These are phyloP conservation scores for Nakazawaea ambrosiae DNA, from an alignment of 805 yeast genomes.

Conservation along the genomic window DNA sequence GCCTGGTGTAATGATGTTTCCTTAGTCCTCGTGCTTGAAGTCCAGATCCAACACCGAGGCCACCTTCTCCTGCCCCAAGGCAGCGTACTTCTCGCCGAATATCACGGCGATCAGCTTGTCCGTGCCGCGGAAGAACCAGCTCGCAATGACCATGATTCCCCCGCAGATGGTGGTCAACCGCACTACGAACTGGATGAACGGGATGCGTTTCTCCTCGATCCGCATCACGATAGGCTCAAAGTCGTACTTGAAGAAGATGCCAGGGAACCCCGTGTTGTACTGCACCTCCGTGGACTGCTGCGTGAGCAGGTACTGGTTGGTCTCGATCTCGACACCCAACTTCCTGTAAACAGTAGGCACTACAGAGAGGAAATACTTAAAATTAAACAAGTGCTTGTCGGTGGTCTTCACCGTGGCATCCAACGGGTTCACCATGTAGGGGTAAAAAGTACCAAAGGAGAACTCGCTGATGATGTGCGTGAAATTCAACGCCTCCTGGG, in stretches of 20 bases:
- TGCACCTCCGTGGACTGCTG: slow-evolving; percentile 25
- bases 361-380: slow-evolving; percentile 64
- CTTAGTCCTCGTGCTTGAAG: background rate
- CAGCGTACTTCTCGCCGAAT: slow-evolving; percentile 52
- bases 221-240: slow-evolving; percentile 80
- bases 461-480: slow-evolving; percentile 82
- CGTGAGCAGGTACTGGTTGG: slow-evolving; percentile 79
- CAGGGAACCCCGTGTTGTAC: slow-evolving; percentile 43
- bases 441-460: slow-evolving; percentile 87
- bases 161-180: slow-evolving; percentile 78
- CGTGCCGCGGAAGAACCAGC: slow-evolving; percentile 52
- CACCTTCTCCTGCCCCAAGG: slow-evolving; percentile 38
- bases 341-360: slow-evolving; percentile 77
- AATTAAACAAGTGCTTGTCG: slow-evolving; percentile 39
- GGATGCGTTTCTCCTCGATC: slow-evolving; percentile 63
- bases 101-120: slow-evolving; percentile 46
- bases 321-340: slow-evolving; percentile 65
- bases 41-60: slow-evolving; percentile 1
- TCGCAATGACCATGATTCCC: slow-evolving; percentile 65
- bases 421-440: slow-evolving; percentile 80
- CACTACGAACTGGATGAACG: slow-evolving; percentile 72
- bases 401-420: slow-evolving; percentile 65
- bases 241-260: slow-evolving; percentile 76
- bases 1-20: too few relatives aligned
- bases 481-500: slow-evolving; percentile 54